Base-by-base conservation (phyloP, 2,329 filamentous ascomycete genomes). In the Stachybotrys chlorohalonatus region DNA sequence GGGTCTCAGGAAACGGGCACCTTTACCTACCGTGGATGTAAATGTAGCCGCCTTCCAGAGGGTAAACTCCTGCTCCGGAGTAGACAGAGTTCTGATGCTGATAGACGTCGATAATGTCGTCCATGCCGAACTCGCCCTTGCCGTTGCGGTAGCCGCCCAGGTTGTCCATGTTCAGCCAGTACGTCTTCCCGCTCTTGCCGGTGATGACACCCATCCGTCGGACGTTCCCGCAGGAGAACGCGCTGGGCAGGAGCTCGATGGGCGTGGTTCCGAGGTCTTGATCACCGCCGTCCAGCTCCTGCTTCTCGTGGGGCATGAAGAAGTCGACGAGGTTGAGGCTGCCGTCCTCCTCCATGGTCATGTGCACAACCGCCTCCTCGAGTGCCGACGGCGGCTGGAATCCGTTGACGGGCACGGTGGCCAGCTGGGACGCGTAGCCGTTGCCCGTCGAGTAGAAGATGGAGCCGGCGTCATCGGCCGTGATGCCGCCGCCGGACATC, bases 261-360 rank as follows among this genome's bases (percentile, higher is more conserved):
- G 77, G 68, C 13, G 70, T 69, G 1, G 75, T 70, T 6, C 78
- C 78, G 7, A 81, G 62, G 60, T 81, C 78, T 52, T 75, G 73
- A 53, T 81, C 77, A 0, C 72, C 77, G 7, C 74, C 76, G 52
- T 80, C 76, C 51, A 80, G 66, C 0, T 73, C 69, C 54, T 70
- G 69, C 54, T 81, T 80, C 50, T 80, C 77, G 58, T 72, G 78
- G 0, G 79, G 79, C 70, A 81, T 77, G 55, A 81, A 81, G 60
- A 80, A 82, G 52, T 81, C 78, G 9, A 72, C 68, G 5, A 80
- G 58, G 0, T 66, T 68, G 0, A 81, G 62, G 24, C 71, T 74
- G 1, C 75, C 76, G 1, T 72, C 67, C 0, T 60, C 54, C 31
- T 72, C 70, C 32, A 74, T 64, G 0, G 66, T 70, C 65, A 77